Evolutionary conservation across 345 rosid species (phyloP).

Genomic region (Salix purpurea): DNA sequence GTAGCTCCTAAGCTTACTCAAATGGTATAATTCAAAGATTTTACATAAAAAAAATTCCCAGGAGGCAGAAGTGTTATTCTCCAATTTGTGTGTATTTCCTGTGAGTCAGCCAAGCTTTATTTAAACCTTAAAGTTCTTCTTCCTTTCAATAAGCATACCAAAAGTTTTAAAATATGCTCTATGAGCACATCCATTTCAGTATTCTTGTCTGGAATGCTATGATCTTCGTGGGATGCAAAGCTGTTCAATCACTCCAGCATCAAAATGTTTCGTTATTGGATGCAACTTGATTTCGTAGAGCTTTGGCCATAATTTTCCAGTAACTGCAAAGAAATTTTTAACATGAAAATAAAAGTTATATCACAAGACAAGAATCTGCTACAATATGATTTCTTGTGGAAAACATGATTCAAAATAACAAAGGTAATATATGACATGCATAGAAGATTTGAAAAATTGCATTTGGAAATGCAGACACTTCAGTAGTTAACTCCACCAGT

Average conservation of each 20-base stretch:
- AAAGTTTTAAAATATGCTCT: not conserved
- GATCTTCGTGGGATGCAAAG: conserved; percentile 34
- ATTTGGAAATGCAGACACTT: too few relatives aligned
- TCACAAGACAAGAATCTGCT: not conserved
- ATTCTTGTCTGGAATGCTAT: not conserved
- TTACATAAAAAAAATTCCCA: not conserved
- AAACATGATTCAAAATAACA: not conserved
- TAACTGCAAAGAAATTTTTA: conserved; percentile 44
- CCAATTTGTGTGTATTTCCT: not conserved
- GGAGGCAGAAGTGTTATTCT: not conserved
- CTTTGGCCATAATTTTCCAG: conserved; percentile 87
- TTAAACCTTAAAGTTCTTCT: not conserved
- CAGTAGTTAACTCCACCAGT: too few relatives aligned
- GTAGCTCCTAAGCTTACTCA: not conserved
- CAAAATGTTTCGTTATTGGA: conserved; percentile 24
- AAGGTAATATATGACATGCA: not conserved
- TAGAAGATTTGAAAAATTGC: too few relatives aligned
- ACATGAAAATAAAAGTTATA: not conserved
- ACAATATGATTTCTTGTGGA: not conserved
- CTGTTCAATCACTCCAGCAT: conserved; percentile 28
- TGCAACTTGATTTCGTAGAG: conserved; percentile 70
- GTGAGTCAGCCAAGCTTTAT: not conserved
- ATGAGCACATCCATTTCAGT: not conserved
- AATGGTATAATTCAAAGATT: not conserved
- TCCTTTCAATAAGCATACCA: not conserved